phyloP scores from a whole-genome alignment of 345 rosid genomes.

The Litchi chinensis region DNA sequence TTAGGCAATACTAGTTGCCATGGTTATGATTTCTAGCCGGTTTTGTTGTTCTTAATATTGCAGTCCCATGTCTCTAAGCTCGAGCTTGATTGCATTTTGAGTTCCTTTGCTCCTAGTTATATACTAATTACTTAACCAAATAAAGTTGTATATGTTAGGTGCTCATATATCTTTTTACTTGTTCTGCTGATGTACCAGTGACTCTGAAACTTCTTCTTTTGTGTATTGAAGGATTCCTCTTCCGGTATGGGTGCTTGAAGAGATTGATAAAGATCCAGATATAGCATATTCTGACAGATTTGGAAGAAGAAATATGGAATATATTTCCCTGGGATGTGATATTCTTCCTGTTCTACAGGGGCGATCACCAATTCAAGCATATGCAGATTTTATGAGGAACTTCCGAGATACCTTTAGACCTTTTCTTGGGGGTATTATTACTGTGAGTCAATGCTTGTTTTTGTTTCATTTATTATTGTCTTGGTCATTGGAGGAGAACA shows the following conservation, averaged over 20 bases:
- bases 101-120: not conserved
- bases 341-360: conserved; percentile 50
- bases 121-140: not conserved
- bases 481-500: conserved; percentile 5
- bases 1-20: conserved; percentile 8
- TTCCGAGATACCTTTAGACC: conserved; percentile 50
- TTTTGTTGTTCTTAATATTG: not conserved
- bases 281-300: conserved; percentile 49
- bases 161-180: not conserved
- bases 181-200: conserved; percentile 14
- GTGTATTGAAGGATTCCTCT: conserved; percentile 50
- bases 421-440: conserved; percentile 46
- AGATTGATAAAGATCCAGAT: conserved; percentile 50
- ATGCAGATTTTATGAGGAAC: conserved; percentile 56
- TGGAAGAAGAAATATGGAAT: conserved; percentile 54
- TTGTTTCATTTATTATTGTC: not conserved
- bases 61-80: not conserved
- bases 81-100: not conserved
- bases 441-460: conserved; percentile 27
- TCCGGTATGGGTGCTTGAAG: conserved; percentile 54
- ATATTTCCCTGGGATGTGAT: conserved; percentile 61
- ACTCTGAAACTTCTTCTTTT: conserved; percentile 23
- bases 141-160: not conserved
- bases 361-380: conserved; percentile 56
- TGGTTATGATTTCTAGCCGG: not conserved